phyloP scores from a whole-genome alignment of 2,329 filamentous ascomycete species.

The Colletotrichum endophyticum region DNA sequence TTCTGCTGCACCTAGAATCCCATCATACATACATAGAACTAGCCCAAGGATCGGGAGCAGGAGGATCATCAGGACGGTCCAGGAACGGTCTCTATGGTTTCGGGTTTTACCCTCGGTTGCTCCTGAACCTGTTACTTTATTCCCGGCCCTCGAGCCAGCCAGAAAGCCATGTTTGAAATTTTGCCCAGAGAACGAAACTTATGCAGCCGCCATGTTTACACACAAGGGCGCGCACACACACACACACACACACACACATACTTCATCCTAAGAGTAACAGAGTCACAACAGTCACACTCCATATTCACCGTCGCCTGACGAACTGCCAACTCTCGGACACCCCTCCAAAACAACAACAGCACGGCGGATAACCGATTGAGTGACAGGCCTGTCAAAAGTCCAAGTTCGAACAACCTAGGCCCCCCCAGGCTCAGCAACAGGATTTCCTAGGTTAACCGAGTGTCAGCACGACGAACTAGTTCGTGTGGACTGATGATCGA shows the following conservation, averaged over 20 bases:
- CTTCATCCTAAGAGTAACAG: background rate
- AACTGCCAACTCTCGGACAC: background rate
- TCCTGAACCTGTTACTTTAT: background rate
- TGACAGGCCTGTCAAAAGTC: constrained; percentile 3
- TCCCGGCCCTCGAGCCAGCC: background rate
- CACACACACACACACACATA: background rate
- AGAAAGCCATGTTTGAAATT: background rate
- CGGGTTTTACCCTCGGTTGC: background rate
- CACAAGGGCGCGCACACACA: background rate
- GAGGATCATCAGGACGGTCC: background rate
- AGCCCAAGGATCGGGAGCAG: background rate
- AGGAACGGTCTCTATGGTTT: background rate
- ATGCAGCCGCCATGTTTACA: background rate
- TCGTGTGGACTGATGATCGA: background rate
- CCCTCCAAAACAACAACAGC: background rate
- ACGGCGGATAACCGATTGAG: background rate
- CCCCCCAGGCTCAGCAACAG: background rate
- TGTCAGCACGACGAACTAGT: constrained; percentile 1
- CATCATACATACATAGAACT: background rate
- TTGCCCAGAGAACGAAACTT: background rate
- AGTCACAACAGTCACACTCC: background rate
- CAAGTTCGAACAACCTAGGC: background rate
- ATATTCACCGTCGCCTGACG: background rate
- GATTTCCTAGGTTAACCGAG: background rate
- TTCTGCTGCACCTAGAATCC: background rate